Percentiles rank a stretch among this genome's conserved stretches.
Evolutionary conservation across 345 rosid species (phyloP).

Genomic region (Theobroma cacao): DNA sequence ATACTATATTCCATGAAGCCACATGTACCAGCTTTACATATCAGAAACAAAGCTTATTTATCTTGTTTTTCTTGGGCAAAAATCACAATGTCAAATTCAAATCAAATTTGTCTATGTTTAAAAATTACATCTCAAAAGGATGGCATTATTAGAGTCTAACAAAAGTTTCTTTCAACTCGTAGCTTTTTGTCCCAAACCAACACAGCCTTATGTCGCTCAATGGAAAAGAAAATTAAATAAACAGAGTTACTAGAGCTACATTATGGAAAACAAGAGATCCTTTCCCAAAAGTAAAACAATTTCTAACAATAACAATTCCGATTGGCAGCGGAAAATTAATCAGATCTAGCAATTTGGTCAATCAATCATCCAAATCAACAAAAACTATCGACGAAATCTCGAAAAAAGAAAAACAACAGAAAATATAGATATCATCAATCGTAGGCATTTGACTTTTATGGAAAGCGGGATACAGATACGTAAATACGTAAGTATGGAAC

Average conservation of each 20-base stretch:
- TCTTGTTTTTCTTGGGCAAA: neutral
- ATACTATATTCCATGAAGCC: neutral
- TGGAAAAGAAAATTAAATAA: neutral
- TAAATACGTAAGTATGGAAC: neutral
- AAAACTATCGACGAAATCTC: neutral
- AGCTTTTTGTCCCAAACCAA: conserved; percentile 1
- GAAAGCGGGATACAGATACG: neutral
- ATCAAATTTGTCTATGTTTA: neutral
- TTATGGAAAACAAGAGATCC: neutral
- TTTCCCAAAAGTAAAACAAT: neutral
- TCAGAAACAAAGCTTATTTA: neutral
- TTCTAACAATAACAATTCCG: neutral
- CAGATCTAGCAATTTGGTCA: conserved; percentile 14
- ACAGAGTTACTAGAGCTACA: neutral
- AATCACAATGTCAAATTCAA: neutral
- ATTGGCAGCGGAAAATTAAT: conserved; percentile 6
- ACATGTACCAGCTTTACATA: neutral
- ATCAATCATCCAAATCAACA: neutral
- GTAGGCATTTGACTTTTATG: neutral
- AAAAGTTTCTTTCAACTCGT: neutral
- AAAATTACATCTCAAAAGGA: neutral
- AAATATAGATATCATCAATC: neutral
- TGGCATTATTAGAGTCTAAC: neutral
- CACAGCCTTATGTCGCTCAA: neutral
- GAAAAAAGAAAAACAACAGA: neutral